Percentiles rank a stretch among this genome's conserved stretches.
Evolutionary conservation across 345 rosid species (phyloP).

Genomic region (Eucalyptus cladocalyx): DNA sequence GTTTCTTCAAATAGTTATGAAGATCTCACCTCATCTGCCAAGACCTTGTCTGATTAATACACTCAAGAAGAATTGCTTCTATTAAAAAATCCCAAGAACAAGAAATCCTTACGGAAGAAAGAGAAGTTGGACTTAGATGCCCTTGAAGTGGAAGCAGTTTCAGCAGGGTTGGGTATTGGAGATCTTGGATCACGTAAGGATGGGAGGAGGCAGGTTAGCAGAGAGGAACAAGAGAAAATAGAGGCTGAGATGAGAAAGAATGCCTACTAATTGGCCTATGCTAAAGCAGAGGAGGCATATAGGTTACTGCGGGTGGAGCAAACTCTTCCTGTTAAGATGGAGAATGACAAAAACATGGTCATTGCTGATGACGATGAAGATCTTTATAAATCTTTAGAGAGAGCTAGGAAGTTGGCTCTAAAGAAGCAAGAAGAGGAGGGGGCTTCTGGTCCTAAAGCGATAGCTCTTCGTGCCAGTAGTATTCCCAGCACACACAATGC

Average conservation of each 20-base stretch:
- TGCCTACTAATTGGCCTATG: slow-evolving; percentile 65
- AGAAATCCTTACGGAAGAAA: slow-evolving; percentile 71
- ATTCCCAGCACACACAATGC: slow-evolving; percentile 17
- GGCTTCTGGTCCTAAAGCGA: slow-evolving; percentile 53
- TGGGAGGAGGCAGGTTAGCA: slow-evolving; percentile 65
- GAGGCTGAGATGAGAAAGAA: slow-evolving; percentile 65
- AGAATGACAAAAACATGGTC: slow-evolving; percentile 41
- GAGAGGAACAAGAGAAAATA: slow-evolving; percentile 59
- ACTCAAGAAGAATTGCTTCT: slow-evolving; percentile 82
- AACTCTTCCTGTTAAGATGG: slow-evolving; percentile 21
- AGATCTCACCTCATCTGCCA: slow-evolving; percentile 56
- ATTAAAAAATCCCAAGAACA: slow-evolving; percentile 86
- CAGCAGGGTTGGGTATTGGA: slow-evolving; percentile 72
- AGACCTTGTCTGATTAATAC: slow-evolving; percentile 63
- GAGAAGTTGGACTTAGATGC: slow-evolving; percentile 79
- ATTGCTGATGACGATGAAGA: slow-evolving; percentile 75
- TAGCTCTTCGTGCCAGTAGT: slow-evolving; percentile 49
- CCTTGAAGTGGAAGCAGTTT: slow-evolving; percentile 84
- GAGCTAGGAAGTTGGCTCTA: slow-evolving; percentile 73
- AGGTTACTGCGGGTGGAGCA: slow-evolving; percentile 55
- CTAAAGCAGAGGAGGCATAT: slow-evolving; percentile 88
- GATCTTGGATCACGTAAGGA: slow-evolving; percentile 95
- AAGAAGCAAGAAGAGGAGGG: slow-evolving; percentile 44
- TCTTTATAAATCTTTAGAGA: slow-evolving; percentile 66
- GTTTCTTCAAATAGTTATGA: slow-evolving; percentile 32